Evolutionary conservation across 305 asterid species (phyloP).

Genomic region (Solanum chacoense): DNA sequence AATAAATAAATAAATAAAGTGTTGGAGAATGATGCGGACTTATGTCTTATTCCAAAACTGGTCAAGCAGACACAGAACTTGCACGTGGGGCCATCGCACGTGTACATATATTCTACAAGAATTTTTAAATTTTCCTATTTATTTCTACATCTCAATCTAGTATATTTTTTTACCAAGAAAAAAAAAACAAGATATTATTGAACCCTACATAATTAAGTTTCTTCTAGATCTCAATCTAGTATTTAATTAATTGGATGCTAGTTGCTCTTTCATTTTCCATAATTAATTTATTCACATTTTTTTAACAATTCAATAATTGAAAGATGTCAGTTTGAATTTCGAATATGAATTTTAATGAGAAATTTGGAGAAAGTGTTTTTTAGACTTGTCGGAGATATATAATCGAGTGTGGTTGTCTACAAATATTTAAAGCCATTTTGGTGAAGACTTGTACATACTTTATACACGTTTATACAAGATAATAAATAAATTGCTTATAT

Average conservation of each 20-base stretch:
- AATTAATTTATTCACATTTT: background rate
- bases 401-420: background rate
- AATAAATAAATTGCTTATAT: background rate
- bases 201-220: background rate
- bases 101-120: slow-evolving; percentile 13
- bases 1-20: background rate
- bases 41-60: slow-evolving; percentile 1
- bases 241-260: background rate
- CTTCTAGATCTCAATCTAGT: background rate
- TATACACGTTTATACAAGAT: background rate
- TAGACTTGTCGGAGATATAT: background rate
- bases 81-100: slow-evolving; percentile 32
- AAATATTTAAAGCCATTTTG: background rate
- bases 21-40: slow-evolving; percentile 25
- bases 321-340: background rate
- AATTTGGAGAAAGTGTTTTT: background rate
- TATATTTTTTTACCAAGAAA: background rate
- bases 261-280: background rate
- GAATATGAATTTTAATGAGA: background rate
- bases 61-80: slow-evolving; percentile 27
- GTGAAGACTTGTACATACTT: background rate
- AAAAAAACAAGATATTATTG: background rate
- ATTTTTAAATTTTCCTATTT: background rate
- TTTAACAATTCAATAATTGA: background rate
- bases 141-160: background rate